Evolutionary conservation across 2,329 filamentous ascomycete genomes (phyloP).

Genomic region (Pseudophaeomoniella oleicola): DNA sequence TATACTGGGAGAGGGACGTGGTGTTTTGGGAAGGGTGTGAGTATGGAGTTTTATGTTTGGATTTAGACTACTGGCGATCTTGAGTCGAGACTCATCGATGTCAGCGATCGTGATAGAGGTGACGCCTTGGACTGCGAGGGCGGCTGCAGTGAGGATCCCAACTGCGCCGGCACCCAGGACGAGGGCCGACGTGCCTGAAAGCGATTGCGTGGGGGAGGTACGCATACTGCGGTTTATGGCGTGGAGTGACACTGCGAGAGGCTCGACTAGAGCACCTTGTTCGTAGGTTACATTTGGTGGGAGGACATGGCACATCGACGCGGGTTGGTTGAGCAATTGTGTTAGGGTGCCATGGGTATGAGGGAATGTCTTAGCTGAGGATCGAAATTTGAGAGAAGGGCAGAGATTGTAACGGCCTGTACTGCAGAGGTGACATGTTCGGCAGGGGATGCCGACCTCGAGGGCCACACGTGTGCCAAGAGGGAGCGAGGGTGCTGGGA

Average conservation of each 20-base stretch:
- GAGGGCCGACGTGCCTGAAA: constrained; percentile 31
- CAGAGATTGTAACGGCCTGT: constrained; percentile 49
- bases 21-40: not conserved
- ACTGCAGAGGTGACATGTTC: constrained; percentile 40
- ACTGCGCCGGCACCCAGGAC: constrained; percentile 50
- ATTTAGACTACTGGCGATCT: constrained; percentile 33
- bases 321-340: constrained; percentile 46
- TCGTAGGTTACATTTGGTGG: constrained; percentile 38
- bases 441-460: constrained; percentile 80
- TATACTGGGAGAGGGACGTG: constrained; percentile 4
- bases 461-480: constrained; percentile 77
- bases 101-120: constrained; percentile 44
- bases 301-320: constrained; percentile 43
- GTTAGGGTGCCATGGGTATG: constrained; percentile 52
- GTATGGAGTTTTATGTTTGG: not conserved
- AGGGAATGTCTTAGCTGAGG: constrained; percentile 44
- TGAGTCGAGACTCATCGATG: constrained; percentile 40
- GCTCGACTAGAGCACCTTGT: constrained; percentile 45
- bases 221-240: constrained; percentile 39
- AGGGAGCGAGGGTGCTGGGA: constrained; percentile 29
- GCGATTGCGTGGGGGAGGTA: constrained; percentile 17
- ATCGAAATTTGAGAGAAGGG: constrained; percentile 41
- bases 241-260: constrained; percentile 46
- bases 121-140: constrained; percentile 40
- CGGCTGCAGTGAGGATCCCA: constrained; percentile 43